phyloP scores from a whole-genome alignment of 2,329 filamentous ascomycete species.

The Trichophyton equinum region DNA sequence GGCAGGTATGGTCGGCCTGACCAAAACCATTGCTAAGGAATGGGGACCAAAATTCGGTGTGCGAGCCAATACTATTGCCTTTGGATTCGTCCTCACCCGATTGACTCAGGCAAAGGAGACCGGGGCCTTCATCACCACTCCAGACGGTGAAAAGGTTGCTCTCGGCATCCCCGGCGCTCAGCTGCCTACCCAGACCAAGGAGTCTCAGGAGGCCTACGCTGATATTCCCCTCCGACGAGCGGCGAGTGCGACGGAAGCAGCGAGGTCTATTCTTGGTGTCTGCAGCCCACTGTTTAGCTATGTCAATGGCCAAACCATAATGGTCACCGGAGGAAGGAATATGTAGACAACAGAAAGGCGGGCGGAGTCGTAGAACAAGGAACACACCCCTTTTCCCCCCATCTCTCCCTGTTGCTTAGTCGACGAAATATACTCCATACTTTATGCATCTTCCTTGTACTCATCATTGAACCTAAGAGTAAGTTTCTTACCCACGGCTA shows the following conservation, averaged over 20 bases:
- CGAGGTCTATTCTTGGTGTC: slow-evolving; percentile 61
- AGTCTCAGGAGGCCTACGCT: slow-evolving; percentile 32
- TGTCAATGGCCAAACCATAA: slow-evolving; percentile 75
- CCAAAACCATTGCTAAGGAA: slow-evolving; percentile 83
- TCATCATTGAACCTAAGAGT: not conserved
- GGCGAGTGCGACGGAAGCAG: slow-evolving; percentile 68
- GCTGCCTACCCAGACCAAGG: slow-evolving; percentile 21
- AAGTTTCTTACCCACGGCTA: not conserved
- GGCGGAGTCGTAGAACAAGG: not conserved
- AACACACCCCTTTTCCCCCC: not conserved
- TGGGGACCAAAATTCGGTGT: slow-evolving; percentile 80
- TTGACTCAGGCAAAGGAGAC: slow-evolving; percentile 75
- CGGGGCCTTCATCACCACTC: slow-evolving; percentile 64
- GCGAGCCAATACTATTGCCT: slow-evolving; percentile 69
- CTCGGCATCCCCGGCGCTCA: slow-evolving; percentile 60
- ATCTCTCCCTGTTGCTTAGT: not conserved
- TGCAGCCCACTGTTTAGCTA: slow-evolving; percentile 74
- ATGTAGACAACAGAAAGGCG: slow-evolving; percentile 34
- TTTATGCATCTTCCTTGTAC: not conserved
- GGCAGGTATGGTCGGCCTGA: slow-evolving; percentile 68
- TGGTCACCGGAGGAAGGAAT: slow-evolving; percentile 64
- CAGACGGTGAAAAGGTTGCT: slow-evolving; percentile 61
- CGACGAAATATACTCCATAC: not conserved
- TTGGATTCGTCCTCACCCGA: slow-evolving; percentile 68
- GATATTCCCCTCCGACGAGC: slow-evolving; percentile 71